Conservation (phyloP, 1,139 yeast genomes). For the Hanseniaspora gamundiae region DNA sequence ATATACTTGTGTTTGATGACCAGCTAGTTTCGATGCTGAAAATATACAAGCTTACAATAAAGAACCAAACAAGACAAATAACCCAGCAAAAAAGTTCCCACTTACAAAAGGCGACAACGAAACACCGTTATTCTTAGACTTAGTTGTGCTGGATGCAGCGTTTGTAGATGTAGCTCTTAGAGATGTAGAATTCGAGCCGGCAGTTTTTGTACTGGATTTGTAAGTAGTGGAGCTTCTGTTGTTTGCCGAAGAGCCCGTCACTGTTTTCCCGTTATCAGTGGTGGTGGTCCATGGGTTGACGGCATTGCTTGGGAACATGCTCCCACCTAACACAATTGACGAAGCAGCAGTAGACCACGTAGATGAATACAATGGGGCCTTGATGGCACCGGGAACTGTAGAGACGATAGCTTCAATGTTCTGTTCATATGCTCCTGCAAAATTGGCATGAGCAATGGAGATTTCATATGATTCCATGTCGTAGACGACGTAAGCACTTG, state of each 20-base stretch:
- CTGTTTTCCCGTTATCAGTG: too few relatives aligned
- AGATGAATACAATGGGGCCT: slow-evolving; percentile 5
- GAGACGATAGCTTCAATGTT: slow-evolving; percentile 3
- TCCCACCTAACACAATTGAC: slow-evolving; percentile 19
- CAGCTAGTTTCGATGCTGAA: neutral
- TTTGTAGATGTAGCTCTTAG: neutral
- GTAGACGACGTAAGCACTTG: slow-evolving; percentile 43
- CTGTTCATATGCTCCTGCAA: neutral
- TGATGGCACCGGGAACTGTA: slow-evolving; percentile 5
- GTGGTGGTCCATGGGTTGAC: slow-evolving; percentile 3
- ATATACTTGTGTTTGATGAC: neutral
- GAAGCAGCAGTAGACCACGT: slow-evolving; percentile 16
- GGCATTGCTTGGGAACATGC: slow-evolving; percentile 9
- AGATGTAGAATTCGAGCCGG: neutral
- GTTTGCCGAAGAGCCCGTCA: too few relatives aligned
- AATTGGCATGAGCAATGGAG: slow-evolving; percentile 40
- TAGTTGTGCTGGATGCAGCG: neutral
- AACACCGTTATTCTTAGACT: neutral
- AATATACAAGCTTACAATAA: neutral
- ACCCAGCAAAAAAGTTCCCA: neutral
- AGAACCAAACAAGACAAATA: neutral
- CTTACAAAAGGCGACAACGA: neutral
- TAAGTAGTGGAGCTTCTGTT: neutral
- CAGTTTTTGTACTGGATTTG: neutral
- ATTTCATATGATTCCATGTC: slow-evolving; percentile 40